A percentile compares a stretch with the other conserved stretches of the same genome.
These are phyloP conservation scores for Gossypium bickii DNA, from an alignment of 345 rosid species.

Conservation along the genomic window DNA sequence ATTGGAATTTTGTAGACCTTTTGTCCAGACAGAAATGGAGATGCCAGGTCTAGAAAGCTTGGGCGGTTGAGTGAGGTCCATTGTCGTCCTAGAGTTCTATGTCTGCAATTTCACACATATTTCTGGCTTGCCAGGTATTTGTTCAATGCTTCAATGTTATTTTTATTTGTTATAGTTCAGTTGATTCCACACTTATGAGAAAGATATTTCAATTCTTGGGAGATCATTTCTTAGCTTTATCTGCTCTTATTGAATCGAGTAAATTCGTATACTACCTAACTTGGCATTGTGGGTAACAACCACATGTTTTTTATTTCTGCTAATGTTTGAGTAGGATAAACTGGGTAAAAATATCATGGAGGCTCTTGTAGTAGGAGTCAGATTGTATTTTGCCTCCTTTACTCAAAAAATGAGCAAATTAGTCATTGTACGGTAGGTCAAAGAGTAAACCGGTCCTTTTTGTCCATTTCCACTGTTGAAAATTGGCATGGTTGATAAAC, in stretches of 20 bases:
- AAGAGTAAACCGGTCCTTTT: no score
- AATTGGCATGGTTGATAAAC: no score
- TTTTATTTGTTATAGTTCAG: background rate
- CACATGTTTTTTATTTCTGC: background rate
- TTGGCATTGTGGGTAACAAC: background rate
- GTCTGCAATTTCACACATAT: background rate
- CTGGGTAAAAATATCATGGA: no score
- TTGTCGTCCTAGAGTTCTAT: background rate
- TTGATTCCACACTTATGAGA: background rate
- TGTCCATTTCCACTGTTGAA: no score
- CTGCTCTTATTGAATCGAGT: background rate
- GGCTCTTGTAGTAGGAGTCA: no score
- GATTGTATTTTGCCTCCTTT: no score
- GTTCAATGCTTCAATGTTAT: background rate
- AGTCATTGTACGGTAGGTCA: no score
- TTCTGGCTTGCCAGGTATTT: constrained; percentile 3
- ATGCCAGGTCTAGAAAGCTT: background rate
- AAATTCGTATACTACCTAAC: background rate
- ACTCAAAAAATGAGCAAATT: no score
- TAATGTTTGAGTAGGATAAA: background rate
- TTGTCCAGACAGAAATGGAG: background rate
- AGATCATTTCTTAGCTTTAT: background rate
- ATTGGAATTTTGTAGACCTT: background rate
- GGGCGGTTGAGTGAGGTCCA: background rate
- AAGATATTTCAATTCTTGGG: background rate